Evolutionary conservation across 768 basidiomycete genomes (phyloP), one percentile per base, ranked within the genome.

Genomic region (Kwoniella dendrophila): DNA sequence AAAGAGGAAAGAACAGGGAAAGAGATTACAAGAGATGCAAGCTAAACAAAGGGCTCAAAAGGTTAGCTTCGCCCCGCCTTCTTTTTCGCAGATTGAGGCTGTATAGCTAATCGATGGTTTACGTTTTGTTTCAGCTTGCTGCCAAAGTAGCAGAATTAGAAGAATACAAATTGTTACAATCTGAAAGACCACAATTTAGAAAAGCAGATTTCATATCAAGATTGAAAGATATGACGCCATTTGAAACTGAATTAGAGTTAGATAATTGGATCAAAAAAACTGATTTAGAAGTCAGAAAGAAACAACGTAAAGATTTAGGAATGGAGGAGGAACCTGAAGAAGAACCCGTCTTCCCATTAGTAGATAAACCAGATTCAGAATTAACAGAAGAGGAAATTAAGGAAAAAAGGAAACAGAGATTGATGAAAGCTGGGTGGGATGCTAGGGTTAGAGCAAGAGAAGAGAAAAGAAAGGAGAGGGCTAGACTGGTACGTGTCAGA

Each of bases 381-480:
- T 88, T 93, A 65, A 90, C 91, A 69, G 94, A 98, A 73, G 93
- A 95, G 40, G 84, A 87, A 26, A 76, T 97, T 34, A 97, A 90
- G 76, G 96, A 99, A 79, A 99, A 98, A 82, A 87, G 87, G 72
- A 90, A 88, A 72, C 96, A 99, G 76, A 89, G 87, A 67, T 83
- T 98, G 32, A 81, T 94, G 81, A 98, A 96, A 78, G 92, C 93
- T 0, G 91, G 90, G 0, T 93, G 88, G 77, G 95, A 98, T 60
- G 92, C 94, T 0, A 87, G 96, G 22, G 85, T 86, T 33, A 87
- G 91, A 1, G 86, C 86, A 0, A 85, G 89, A 69, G 86, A 86
- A 29, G 95, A 97, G 78, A 96, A 96, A 70, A 89, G 91, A 70
- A 85, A 86, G 12, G 92, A 93, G 73, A 85, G 84, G 45, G 88